A percentile compares a stretch with the other conserved stretches of the same genome.
These are phyloP conservation scores for Sporothrix pallida DNA, from an alignment of 2,329 filamentous ascomycete genomes.

Conservation along the genomic window DNA sequence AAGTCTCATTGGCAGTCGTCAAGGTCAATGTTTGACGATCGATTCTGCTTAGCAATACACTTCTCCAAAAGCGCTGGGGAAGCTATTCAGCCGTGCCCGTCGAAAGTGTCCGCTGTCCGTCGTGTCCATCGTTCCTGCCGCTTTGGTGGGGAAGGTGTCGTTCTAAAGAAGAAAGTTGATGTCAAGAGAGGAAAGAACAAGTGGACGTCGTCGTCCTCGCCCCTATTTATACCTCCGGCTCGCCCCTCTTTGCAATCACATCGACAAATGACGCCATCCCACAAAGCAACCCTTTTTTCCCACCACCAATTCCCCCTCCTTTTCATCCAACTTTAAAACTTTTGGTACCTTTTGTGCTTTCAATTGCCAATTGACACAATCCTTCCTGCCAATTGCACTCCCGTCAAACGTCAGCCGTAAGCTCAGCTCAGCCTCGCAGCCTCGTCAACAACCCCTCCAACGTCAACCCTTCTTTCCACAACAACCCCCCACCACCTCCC, in stretches of 20 bases:
- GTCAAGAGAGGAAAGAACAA: too few relatives aligned
- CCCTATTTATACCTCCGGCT: not conserved
- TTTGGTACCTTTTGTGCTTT: not conserved
- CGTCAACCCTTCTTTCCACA: not conserved
- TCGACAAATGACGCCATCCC: conserved; percentile 21
- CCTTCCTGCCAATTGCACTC: not conserved
- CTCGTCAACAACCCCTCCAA: not conserved
- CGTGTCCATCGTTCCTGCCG: not conserved
- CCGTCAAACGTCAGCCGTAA: not conserved
- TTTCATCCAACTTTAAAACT: not conserved
- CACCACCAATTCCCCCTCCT: not conserved
- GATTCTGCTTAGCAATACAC: not conserved
- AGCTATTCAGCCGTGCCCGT: not conserved
- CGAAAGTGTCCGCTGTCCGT: not conserved
- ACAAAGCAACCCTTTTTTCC: not conserved
- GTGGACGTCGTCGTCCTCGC: too few relatives aligned
- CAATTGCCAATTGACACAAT: not conserved
- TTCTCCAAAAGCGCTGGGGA: not conserved
- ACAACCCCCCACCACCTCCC: not conserved
- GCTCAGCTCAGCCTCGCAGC: too few relatives aligned
- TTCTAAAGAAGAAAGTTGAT: not conserved
- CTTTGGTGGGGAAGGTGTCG: not conserved
- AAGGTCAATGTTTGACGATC: not conserved
- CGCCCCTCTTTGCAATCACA: not conserved
- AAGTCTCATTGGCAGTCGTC: not conserved